phyloP scores from a whole-genome alignment of 2,329 filamentous ascomycete species.

The Aspergillus clavatus region DNA sequence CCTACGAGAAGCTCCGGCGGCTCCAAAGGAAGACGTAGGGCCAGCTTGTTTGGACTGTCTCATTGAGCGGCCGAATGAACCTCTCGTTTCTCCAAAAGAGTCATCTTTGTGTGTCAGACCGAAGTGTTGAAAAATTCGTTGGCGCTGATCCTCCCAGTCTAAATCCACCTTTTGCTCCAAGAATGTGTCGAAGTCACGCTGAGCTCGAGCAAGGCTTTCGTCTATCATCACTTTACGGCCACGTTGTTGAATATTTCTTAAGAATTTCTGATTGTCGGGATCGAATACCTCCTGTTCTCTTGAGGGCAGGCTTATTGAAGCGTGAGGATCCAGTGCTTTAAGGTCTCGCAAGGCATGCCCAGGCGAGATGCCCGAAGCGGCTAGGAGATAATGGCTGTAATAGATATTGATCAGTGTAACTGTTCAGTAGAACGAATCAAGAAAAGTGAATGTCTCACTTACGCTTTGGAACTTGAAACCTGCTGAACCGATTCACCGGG shows the following conservation, averaged over 20 bases:
- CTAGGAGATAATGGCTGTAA: constrained; percentile 78
- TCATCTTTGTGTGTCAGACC: constrained; percentile 61
- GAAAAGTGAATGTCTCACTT: constrained; percentile 24
- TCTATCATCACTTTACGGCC: constrained; percentile 87
- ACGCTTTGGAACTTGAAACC: constrained; percentile 50
- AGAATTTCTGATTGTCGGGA: constrained; percentile 63
- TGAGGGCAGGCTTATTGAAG: constrained; percentile 41
- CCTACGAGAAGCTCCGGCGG: constrained; percentile 38
- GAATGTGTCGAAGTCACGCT: constrained; percentile 87
- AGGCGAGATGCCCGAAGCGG: constrained; percentile 87
- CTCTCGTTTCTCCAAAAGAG: constrained; percentile 35
- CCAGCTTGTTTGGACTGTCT: constrained; percentile 38
- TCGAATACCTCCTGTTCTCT: constrained; percentile 44
- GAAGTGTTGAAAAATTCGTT: constrained; percentile 93
- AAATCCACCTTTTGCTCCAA: constrained; percentile 91
- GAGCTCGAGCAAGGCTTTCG: constrained; percentile 82
- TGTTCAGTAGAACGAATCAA: neutral
- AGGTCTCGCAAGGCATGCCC: constrained; percentile 81
- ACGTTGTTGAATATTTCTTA: constrained; percentile 81
- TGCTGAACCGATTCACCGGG: constrained; percentile 43
- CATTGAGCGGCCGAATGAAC: constrained; percentile 49
- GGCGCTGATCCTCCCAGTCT: constrained; percentile 92
- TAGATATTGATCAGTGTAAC: constrained; percentile 9
- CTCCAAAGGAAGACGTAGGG: constrained; percentile 40
- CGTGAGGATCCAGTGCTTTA: constrained; percentile 69